A percentile compares a stretch with the other conserved stretches of the same genome.
Conservation (phyloP, 192 early-diverging fungal species). For the Lobosporangium transversale region DNA sequence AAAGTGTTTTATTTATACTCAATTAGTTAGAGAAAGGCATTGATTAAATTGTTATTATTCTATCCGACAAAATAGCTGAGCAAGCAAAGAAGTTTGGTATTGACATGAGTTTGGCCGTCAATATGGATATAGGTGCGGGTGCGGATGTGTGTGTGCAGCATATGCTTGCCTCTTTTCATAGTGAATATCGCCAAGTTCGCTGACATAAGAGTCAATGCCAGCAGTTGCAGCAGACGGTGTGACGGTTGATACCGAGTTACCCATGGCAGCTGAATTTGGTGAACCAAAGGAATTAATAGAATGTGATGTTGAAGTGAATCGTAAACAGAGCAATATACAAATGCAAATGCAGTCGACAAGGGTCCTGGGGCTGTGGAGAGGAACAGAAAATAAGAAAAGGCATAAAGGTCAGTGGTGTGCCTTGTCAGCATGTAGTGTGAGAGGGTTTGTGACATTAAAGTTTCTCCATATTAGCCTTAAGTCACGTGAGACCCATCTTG, state of each 20-base stretch:
- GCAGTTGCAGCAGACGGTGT: slow-evolving; percentile 68
- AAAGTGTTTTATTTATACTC: not conserved
- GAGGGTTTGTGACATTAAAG: too few relatives aligned
- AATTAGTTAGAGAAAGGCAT: slow-evolving; percentile 1
- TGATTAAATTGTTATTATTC: too few relatives aligned
- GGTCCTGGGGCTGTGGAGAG: not conserved
- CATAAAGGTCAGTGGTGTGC: not conserved
- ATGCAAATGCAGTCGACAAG: too few relatives aligned
- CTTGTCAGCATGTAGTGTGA: not conserved
- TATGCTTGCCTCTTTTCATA: slow-evolving; percentile 74
- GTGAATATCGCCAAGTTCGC: slow-evolving; percentile 73
- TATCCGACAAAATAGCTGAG: too few relatives aligned
- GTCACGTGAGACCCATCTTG: too few relatives aligned
- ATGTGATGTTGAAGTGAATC: not conserved
- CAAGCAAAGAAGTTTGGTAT: too few relatives aligned
- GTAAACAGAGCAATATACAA: not conserved
- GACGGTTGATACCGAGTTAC: slow-evolving; percentile 75
- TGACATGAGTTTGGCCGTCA: too few relatives aligned
- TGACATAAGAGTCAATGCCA: slow-evolving; percentile 79
- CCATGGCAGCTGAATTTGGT: slow-evolving; percentile 56
- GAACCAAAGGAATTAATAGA: not conserved
- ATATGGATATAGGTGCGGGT: too few relatives aligned
- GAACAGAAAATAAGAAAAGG: not conserved
- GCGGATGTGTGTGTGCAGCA: too few relatives aligned
- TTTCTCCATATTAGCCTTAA: too few relatives aligned